A percentile compares a stretch with the other conserved stretches of the same genome.
Conservation (phyloP, 208 protist genomes). For the Leishmania tropica region DNA sequence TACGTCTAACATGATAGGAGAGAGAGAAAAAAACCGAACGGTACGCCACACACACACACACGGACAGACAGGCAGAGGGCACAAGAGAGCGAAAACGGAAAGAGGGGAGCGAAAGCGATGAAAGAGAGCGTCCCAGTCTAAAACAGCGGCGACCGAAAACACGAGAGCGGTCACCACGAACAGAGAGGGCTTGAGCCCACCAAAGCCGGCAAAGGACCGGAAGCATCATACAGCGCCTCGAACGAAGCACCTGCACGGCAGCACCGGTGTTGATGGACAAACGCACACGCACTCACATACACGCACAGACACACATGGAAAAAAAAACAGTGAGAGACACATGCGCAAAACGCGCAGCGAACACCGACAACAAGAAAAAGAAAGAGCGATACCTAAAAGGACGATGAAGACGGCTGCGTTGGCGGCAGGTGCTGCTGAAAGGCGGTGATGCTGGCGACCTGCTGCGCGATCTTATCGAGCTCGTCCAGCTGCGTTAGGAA, state of each 20-base stretch:
- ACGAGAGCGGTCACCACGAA: neutral
- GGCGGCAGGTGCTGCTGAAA: conserved; percentile 17
- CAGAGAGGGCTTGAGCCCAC: neutral
- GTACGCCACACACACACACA: neutral
- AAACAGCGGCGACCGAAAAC: neutral
- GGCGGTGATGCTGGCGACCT: conserved; percentile 20
- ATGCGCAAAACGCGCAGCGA: neutral
- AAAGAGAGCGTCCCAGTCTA: neutral
- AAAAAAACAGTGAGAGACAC: neutral
- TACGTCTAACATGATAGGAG: neutral
- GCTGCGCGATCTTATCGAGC: conserved; percentile 34
- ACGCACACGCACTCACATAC: neutral
- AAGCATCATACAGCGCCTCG: neutral
- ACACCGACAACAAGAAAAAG: neutral
- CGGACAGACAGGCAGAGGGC: neutral
- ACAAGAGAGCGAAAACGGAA: neutral
- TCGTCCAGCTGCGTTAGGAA: conserved; percentile 39
- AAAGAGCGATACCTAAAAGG: neutral
- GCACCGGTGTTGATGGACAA: neutral
- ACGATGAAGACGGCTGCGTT: neutral
- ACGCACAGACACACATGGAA: neutral
- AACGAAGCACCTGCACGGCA: neutral
- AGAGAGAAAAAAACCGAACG: neutral
- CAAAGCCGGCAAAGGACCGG: neutral
- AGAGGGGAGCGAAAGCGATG: neutral